Percentiles rank a stretch among this genome's conserved stretches.
phyloP scores from a whole-genome alignment of 345 rosid species.

The Arabidopsis thaliana region TAIR10.1 NC_003070.9:27273001-27273500 shows the following conservation, averaged over 20 bases:
- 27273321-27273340: conserved; percentile 17
- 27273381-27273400: conserved; percentile 30
- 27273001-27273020: conserved; percentile 70
- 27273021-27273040: conserved; percentile 71
- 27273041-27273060: conserved; percentile 88
- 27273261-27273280: conserved; percentile 62
- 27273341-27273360: conserved; percentile 17
- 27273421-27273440: conserved; percentile 35
- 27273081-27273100: conserved; percentile 58
- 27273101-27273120: conserved; percentile 48
- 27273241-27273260: conserved; percentile 39
- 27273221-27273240: conserved; percentile 50
- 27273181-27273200: conserved; percentile 75
- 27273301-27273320: conserved; percentile 8
- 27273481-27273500: conserved; percentile 63
- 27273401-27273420: conserved; percentile 17
- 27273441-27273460: conserved; percentile 45
- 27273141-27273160: conserved; percentile 76
- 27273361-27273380: conserved; percentile 31
- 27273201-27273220: conserved; percentile 65
- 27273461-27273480: conserved; percentile 76
- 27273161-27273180: conserved; percentile 73
- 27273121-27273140: conserved; percentile 62
- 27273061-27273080: conserved; percentile 73
- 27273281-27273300: conserved; percentile 55